These are phyloP conservation scores for Mycena belliarum DNA, from an alignment of 768 basidiomycete genomes.

Conservation along the genomic window DNA sequence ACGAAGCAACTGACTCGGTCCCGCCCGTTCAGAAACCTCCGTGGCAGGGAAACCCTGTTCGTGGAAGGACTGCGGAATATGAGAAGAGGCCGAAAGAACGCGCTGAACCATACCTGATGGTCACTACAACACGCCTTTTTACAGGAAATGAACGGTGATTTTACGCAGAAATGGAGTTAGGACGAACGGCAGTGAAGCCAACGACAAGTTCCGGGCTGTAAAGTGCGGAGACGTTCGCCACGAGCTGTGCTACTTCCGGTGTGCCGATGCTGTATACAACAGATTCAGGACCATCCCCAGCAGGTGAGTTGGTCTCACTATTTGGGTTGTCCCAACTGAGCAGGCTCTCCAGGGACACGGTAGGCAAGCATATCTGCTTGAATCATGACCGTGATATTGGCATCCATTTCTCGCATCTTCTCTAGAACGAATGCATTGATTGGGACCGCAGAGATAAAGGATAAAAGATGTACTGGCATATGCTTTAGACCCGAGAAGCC, in stretches of 20 bases:
- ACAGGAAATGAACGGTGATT: not conserved
- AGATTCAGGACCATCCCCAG: not conserved
- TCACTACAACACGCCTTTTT: constrained; percentile 85
- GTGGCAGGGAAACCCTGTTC: constrained; percentile 84
- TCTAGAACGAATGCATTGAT: constrained; percentile 36
- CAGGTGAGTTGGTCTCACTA: constrained; percentile 40
- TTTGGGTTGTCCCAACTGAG: constrained; percentile 81
- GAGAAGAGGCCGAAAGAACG: not conserved
- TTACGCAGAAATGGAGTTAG: not conserved
- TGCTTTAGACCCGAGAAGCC: constrained; percentile 74
- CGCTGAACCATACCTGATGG: constrained; percentile 58
- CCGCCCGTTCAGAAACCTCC: constrained; percentile 86
- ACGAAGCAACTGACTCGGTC: constrained; percentile 50
- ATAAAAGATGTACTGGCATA: constrained; percentile 67
- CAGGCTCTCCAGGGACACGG: constrained; percentile 66
- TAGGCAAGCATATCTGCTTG: constrained; percentile 95
- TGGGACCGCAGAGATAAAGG: not conserved
- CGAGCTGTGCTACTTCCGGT: constrained; percentile 71
- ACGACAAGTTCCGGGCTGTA: constrained; percentile 81
- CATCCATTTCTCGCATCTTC: constrained; percentile 54
- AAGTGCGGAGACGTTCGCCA: constrained; percentile 72
- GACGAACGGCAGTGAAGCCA: constrained; percentile 60
- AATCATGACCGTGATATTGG: constrained; percentile 79
- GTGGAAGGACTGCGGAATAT: constrained; percentile 63
- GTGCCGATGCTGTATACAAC: constrained; percentile 65